Evolutionary conservation across 805 yeast species (phyloP), one percentile per base, ranked within the genome.

Genomic region (Dipodascus albidus): DNA sequence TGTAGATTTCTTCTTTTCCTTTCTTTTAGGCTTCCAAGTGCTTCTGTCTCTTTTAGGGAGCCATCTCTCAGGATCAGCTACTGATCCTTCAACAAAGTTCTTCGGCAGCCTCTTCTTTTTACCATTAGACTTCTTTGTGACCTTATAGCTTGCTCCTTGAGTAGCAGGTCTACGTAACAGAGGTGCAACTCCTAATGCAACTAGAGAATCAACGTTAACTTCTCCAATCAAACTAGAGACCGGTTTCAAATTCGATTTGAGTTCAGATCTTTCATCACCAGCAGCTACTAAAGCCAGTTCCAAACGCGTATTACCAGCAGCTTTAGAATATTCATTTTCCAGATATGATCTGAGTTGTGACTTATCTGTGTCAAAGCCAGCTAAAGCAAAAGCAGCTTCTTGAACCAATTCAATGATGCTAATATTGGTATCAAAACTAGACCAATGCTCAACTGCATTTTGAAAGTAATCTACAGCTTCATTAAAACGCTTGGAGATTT

Each of bases 1-100:
- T 0, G 85, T 79, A 8, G 61, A 55, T 50, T 68, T 68, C 58
- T 71, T 71, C 59, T 74, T 77, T 65, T 80, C 83, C 58, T 82
- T 79, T 71, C 80, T 82, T 64, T 86, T 84, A 14, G 95, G 87
- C 67, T 81, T 87, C 70, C 85, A 89, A 61, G 82, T 80, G 3
- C 89, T 78, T 67, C 98, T 80, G 64, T 90, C 95, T 64, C 82
- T 85, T 75, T 85, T 61, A 21, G 96, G 95, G 51, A 91, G 68
- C 98, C 98, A 90, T 70, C 97, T 83, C 67, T 90, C 97, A 17
- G 79, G 77, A 60, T 83, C 85, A 2, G 78, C 72, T 21, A 56
- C 55, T 55, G 63, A 67, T 2, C 58, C 63, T 50, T 68, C 64
- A 50, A 71, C 82, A 69, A 57, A 78, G 59, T 60, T 60, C 55